Evolutionary conservation across 169 alveolate species (phyloP).

Genomic region (Cryptosporidium muris): DNA sequence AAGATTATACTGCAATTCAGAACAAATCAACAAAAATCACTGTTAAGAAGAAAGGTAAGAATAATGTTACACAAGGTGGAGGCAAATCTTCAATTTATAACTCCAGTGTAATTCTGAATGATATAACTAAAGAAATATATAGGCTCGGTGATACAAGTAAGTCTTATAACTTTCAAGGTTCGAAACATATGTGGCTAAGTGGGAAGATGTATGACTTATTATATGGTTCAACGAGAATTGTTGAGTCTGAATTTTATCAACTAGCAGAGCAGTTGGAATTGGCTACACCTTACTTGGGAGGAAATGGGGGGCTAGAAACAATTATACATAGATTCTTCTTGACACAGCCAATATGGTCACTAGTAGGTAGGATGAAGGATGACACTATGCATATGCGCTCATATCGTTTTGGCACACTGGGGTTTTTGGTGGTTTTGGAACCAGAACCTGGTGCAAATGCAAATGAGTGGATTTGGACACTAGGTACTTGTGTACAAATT

Average conservation of each 20-base stretch:
- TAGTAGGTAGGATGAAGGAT: slow-evolving; percentile 48
- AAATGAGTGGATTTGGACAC: slow-evolving; percentile 70
- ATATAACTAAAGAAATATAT: slow-evolving; percentile 32
- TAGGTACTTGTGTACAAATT: slow-evolving; percentile 64
- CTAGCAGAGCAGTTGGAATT: slow-evolving; percentile 60
- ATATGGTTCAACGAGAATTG: slow-evolving; percentile 60
- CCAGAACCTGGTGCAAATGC: slow-evolving; percentile 64
- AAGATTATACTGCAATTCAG: neutral
- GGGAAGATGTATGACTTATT: slow-evolving; percentile 35
- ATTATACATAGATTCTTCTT: slow-evolving; percentile 45
- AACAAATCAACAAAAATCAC: neutral
- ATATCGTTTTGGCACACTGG: slow-evolving; percentile 40
- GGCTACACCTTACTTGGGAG: slow-evolving; percentile 35
- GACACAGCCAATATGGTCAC: slow-evolving; percentile 62
- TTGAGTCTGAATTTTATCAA: slow-evolving; percentile 42
- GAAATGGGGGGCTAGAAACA: slow-evolving; percentile 44
- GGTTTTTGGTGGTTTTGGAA: slow-evolving; percentile 51
- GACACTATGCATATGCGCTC: slow-evolving; percentile 57
- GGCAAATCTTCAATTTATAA: neutral
- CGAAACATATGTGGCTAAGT: slow-evolving; percentile 48
- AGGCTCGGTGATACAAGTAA: slow-evolving; percentile 13
- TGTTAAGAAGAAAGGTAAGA: neutral
- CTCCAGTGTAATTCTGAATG: slow-evolving; percentile 30
- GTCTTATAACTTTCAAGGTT: neutral
- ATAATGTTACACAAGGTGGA: neutral